Conservation (phyloP, 345 rosid genomes). For the Odontarrhena argentea region DNA sequence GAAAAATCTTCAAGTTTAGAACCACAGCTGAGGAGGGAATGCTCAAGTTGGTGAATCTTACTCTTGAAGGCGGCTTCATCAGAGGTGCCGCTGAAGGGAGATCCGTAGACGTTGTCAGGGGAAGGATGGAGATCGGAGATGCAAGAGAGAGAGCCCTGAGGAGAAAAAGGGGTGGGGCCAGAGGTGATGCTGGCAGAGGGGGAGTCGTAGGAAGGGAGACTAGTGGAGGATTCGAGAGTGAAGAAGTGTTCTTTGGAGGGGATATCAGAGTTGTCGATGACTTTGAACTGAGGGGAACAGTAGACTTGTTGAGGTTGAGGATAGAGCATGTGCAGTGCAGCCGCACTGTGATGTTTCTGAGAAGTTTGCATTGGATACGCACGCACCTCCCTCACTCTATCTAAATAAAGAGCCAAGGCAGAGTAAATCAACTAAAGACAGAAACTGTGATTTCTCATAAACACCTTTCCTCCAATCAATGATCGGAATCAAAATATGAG, state of each 20-base stretch:
- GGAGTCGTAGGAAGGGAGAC: slow-evolving; percentile 56
- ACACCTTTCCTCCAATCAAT: not conserved
- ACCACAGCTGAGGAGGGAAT: slow-evolving; percentile 66
- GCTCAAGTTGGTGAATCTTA: slow-evolving; percentile 74
- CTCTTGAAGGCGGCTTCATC: slow-evolving; percentile 55
- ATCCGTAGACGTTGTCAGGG: slow-evolving; percentile 65
- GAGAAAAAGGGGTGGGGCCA: slow-evolving; percentile 68
- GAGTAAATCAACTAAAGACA: slow-evolving; percentile 16
- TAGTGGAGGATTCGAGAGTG: slow-evolving; percentile 82
- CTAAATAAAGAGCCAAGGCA: slow-evolving; percentile 12
- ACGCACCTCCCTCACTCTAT: not conserved
- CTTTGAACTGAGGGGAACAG: slow-evolving; percentile 52
- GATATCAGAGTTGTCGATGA: slow-evolving; percentile 53
- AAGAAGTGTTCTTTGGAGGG: slow-evolving; percentile 58
- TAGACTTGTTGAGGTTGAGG: slow-evolving; percentile 47
- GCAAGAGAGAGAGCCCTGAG: slow-evolving; percentile 82
- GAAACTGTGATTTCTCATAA: not conserved
- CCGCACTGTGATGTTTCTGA: slow-evolving; percentile 57
- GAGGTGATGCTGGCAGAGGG: slow-evolving; percentile 73
- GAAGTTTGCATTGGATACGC: slow-evolving; percentile 64
- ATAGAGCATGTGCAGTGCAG: slow-evolving; percentile 55
- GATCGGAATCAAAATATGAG: not conserved
- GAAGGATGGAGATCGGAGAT: slow-evolving; percentile 72
- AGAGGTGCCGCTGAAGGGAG: slow-evolving; percentile 69
- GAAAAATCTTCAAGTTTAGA: slow-evolving; percentile 52